Base-by-base conservation (phyloP, 2,329 filamentous ascomycete genomes). In the Lecanicillium sp. region DNA sequence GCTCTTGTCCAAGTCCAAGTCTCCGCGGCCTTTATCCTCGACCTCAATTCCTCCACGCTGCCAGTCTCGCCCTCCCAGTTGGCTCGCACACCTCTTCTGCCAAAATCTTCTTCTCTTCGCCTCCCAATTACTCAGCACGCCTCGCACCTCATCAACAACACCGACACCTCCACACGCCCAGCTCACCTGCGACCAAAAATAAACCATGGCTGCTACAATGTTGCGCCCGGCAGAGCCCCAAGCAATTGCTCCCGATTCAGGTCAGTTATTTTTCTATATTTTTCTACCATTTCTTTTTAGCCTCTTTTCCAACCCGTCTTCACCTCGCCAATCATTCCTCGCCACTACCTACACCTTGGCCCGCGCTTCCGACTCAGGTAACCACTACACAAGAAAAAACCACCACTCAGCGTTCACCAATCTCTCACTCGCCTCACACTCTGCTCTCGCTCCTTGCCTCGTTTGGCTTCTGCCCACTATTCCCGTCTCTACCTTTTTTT, bases 271-370 rank as follows among this genome's bases (percentile, higher is more conserved):
- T 32, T n/a, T 24, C 33, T 21, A n/a, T 30, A 29, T 17, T 29
- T 7, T 17, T 24, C n/a, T 19, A 11, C 15, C n/a, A 12, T 21
- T 7, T 12, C n/a, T 10, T 32, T 27, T 8, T 23, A n/a, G 5
- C 19, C 17, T 17, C 15, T 15, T 14, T 26, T 39, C 19, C 20
- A 29, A 29, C 26, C 26, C 44, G 35, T 36, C 36, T 24, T 27
- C 30, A 9, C 44, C 38, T 48, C n/a, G 45, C 38, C 44, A 47
- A 35, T 47, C 44, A 14, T 44, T n/a, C n/a, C n/a, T n/a, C n/a
- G n/a, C 32, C n/a, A 35, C 39, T 30, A 32, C 37, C 46, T 39
- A 42, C 32, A n/a, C n/a, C n/a, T n/a, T n/a, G n/a, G n/a, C n/a
- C n/a, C n/a, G n/a, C n/a, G n/a, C n/a, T n/a, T n/a, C n/a, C n/a